These are phyloP conservation scores for Claviceps sp. DNA, from an alignment of 2,329 filamentous ascomycete species.

Conservation along the genomic window DNA sequence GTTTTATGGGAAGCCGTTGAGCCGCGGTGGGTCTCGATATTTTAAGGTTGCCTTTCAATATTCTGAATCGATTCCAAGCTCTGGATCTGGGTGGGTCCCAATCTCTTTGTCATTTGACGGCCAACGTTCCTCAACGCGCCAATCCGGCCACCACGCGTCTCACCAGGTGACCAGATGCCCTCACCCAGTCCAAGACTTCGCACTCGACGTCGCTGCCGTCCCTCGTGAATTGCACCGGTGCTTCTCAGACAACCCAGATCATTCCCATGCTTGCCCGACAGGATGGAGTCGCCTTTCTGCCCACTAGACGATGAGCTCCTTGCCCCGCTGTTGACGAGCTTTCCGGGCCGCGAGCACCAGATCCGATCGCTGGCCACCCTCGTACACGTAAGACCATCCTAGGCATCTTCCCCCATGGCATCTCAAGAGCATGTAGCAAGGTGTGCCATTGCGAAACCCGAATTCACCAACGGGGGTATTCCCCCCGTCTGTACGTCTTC, in stretches of 20 bases:
- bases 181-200: not conserved
- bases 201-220: not conserved
- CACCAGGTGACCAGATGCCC: not conserved
- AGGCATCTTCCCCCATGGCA: not conserved
- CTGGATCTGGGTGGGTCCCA: not conserved
- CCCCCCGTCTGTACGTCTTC: too few species aligned
- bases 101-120: not conserved
- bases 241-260: not conserved
- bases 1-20: not conserved
- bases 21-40: too few species aligned
- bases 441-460: not conserved
- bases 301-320: slow-evolving; percentile 39
- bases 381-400: slow-evolving; percentile 28
- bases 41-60: too few species aligned
- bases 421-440: too few species aligned
- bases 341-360: slow-evolving; percentile 45
- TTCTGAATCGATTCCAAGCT: too few species aligned
- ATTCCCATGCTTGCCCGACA: not conserved
- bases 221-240: not conserved
- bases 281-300: slow-evolving; percentile 30
- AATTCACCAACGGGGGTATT: too few species aligned
- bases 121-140: not conserved
- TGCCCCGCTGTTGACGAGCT: slow-evolving; percentile 30
- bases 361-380: slow-evolving; percentile 45
- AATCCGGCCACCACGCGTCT: not conserved